phyloP scores from a whole-genome alignment of 2,329 filamentous ascomycete species.

The Fusarium fujikuroi region DNA sequence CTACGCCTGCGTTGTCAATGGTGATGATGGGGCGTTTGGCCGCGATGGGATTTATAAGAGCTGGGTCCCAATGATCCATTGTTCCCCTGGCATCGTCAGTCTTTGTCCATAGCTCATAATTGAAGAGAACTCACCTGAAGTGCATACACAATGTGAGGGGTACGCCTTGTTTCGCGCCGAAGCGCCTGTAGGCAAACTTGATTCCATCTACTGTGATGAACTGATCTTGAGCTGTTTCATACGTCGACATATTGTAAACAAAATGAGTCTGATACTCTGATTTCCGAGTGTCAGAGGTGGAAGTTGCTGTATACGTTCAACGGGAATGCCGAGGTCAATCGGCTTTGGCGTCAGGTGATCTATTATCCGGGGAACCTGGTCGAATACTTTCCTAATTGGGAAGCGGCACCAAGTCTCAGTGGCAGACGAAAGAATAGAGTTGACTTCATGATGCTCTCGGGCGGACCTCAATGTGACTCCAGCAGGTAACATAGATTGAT shows the following conservation, averaged over 20 bases:
- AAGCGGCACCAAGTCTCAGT: neutral
- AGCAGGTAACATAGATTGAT: neutral
- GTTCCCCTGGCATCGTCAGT: conserved; percentile 44
- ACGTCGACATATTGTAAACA: conserved; percentile 44
- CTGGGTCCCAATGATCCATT: conserved; percentile 56
- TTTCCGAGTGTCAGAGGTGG: neutral
- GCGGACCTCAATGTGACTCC: neutral
- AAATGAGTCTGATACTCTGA: neutral
- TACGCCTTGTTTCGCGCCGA: conserved; percentile 45
- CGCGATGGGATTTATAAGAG: conserved; percentile 57
- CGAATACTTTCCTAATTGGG: conserved; percentile 9
- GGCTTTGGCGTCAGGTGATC: conserved; percentile 27
- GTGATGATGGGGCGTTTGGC: conserved; percentile 55
- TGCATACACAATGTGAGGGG: conserved; percentile 49
- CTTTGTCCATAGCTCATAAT: neutral
- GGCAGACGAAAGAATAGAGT: neutral
- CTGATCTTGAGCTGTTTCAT: conserved; percentile 44
- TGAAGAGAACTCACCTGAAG: conserved; percentile 45
- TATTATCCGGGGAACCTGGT: conserved; percentile 17
- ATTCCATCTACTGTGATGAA: conserved; percentile 47
- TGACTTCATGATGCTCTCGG: neutral
- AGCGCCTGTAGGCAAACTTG: conserved; percentile 48
- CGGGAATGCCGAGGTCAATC: conserved; percentile 30
- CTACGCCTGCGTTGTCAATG: conserved; percentile 61
- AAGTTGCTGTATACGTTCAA: neutral